A percentile compares a stretch with the other conserved stretches of the same genome.
phyloP scores from a whole-genome alignment of 2,329 filamentous ascomycete genomes.

The Trichoderma sp. region DNA sequence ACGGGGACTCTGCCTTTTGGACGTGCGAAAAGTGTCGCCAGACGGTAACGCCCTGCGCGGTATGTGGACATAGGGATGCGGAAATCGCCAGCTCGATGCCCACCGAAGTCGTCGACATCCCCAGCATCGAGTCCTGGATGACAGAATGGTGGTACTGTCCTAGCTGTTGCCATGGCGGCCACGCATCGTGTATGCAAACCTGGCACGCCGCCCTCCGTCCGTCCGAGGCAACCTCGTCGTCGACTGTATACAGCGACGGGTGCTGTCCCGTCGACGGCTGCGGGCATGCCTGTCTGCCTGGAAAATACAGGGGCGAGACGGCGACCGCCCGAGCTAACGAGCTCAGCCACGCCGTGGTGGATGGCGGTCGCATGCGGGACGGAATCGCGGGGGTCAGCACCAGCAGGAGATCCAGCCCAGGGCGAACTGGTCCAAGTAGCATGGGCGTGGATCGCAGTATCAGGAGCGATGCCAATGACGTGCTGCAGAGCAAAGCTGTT shows the following conservation, averaged over 20 bases:
- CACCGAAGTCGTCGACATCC: constrained; percentile 29
- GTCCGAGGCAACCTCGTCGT: constrained; percentile 20
- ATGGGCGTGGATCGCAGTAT: constrained; percentile 26
- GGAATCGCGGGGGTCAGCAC: constrained; percentile 26
- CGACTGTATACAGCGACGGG: constrained; percentile 46
- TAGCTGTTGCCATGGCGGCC: constrained; percentile 61
- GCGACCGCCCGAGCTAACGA: constrained; percentile 49
- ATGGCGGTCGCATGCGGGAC: constrained; percentile 33
- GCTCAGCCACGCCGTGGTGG: constrained; percentile 46
- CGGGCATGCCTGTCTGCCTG: constrained; percentile 60
- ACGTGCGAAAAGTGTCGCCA: constrained; percentile 55
- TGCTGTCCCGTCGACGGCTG: constrained; percentile 65
- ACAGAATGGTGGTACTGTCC: constrained; percentile 62
- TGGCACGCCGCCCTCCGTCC: constrained; percentile 51
- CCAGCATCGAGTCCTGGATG: constrained; percentile 28
- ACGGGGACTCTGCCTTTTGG: constrained; percentile 49
- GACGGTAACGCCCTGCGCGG: constrained; percentile 55
- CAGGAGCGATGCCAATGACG: constrained; percentile 50
- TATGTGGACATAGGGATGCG: constrained; percentile 55
- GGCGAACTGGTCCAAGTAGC: constrained; percentile 16
- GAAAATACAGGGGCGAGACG: constrained; percentile 51
- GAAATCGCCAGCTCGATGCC: constrained; percentile 42
- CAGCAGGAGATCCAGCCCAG: constrained; percentile 32
- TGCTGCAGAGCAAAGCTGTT: constrained; percentile 58
- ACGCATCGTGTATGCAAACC: constrained; percentile 55